A percentile compares a stretch with the other conserved stretches of the same genome.
Conservation (phyloP, 192 early-diverging fungal genomes). For the Jimgerdemannia flammicorona region DNA sequence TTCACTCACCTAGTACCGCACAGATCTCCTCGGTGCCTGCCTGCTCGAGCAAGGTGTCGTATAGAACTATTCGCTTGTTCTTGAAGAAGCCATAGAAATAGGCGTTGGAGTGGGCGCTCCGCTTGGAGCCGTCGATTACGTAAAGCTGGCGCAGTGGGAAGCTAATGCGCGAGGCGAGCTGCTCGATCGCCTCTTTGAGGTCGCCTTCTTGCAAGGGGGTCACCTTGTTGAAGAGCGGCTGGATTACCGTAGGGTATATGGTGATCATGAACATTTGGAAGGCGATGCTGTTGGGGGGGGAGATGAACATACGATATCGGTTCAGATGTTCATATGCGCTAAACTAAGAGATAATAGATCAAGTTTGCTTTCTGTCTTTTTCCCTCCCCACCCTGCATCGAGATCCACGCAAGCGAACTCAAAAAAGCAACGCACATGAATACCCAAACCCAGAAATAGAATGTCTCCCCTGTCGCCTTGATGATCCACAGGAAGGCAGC, state of each 20-base stretch:
- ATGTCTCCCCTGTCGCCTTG: constrained; percentile 71
- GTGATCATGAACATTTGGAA: constrained; percentile 73
- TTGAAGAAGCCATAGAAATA: constrained; percentile 96
- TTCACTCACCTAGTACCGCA: constrained; percentile 78
- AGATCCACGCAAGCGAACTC: too few species aligned
- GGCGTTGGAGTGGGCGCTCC: constrained; percentile 91
- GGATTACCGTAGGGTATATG: constrained; percentile 92
- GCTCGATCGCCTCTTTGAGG: constrained; percentile 77
- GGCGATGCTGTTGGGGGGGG: constrained; percentile 44
- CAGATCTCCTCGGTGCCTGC: constrained; percentile 81
- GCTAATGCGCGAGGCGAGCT: constrained; percentile 70
- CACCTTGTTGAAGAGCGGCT: constrained; percentile 98
- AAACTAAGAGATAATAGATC: too few species aligned
- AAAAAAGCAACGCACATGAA: constrained; percentile 62
- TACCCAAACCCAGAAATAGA: constrained; percentile 91
- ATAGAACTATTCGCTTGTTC: constrained; percentile 96
- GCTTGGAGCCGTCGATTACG: constrained; percentile 93
- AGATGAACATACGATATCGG: not conserved
- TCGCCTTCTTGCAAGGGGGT: constrained; percentile 80
- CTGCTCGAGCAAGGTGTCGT: constrained; percentile 89
- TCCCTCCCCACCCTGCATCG: too few species aligned
- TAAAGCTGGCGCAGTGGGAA: constrained; percentile 95
- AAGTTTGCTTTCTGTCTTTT: not conserved
- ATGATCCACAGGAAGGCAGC: constrained; percentile 82
- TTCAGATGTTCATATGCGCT: too few species aligned